Base-by-base conservation (phyloP, 345 rosid genomes). In the Eucalyptus curtisii region DNA sequence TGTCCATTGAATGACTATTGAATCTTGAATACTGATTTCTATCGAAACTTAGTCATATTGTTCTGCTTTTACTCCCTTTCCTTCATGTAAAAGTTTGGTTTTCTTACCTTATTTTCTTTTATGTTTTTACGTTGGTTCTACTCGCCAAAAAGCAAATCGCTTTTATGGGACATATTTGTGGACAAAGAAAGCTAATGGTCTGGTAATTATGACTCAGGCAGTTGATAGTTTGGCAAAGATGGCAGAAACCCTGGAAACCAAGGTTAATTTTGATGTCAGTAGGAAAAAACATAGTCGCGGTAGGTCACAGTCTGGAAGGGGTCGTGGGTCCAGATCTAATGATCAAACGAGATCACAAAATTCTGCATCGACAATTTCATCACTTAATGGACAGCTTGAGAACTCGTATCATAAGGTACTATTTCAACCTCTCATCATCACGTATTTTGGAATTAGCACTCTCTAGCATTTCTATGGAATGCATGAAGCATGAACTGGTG, bases 221-320 rank as follows among this genome's bases (percentile, higher is more conserved):
- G 90, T 88, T 89, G 99, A 96, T 91, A 97, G 95, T 90, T 92
- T 93, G 93, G 95, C 91, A 94, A 96, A 92, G 92, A 91, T 89
- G 87, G 92, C 89, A 44, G 99, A 95, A 87, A 30, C 88, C 15
- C 7, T 89, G 44, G 96, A 98, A 91, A 90, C 91, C 86, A 98
- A 94, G 93, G 90, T 91, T 55, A 88, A 90, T 90, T 68, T 81
- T 87, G 98, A 98, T 87, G 93, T 92, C 47, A 91, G 88, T 92
- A 95, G 93, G 93, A 95, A 94, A 93, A 98, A 95, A 91, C 96
- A 93, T 87, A 94, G 96, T 90, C 99, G 99, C 76, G 98, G 98
- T 57, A 95, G 99, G 90, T 98, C 94, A 40, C 91, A 92, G 45
- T 94, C 97, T 71, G 91, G 97, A 31, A 94, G 99, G 93, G 99